These are phyloP conservation scores for Daldinia eschscholtzii DNA, from an alignment of 2,329 filamentous ascomycete species.

Conservation along the genomic window DNA sequence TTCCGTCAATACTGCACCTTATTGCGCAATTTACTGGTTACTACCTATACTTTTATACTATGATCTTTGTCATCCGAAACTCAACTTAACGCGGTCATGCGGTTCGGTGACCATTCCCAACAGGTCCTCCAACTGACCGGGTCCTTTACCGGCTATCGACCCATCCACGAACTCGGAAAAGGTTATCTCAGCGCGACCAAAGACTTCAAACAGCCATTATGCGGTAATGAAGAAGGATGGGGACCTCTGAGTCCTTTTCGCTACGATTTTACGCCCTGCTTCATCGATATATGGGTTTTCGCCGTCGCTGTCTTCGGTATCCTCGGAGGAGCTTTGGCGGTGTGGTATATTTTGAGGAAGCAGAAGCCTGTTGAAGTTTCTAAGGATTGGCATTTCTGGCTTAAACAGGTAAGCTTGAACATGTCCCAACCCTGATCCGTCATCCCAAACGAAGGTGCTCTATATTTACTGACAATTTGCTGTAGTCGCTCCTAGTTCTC, in stretches of 20 bases:
- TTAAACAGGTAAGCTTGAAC: slow-evolving; percentile 78
- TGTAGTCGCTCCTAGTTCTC: slow-evolving; percentile 55
- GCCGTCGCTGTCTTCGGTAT: slow-evolving; percentile 83
- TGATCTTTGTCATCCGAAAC: slow-evolving; percentile 45
- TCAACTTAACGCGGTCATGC: slow-evolving; percentile 54
- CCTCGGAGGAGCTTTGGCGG: slow-evolving; percentile 78
- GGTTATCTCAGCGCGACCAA: slow-evolving; percentile 70
- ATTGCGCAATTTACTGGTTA: slow-evolving; percentile 50
- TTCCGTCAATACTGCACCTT: slow-evolving; percentile 46
- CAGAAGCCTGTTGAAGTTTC: slow-evolving; percentile 74
- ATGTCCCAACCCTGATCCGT: not conserved
- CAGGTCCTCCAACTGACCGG: slow-evolving; percentile 67
- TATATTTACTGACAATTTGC: slow-evolving; percentile 23
- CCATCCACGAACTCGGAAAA: slow-evolving; percentile 64
- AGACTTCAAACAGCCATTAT: slow-evolving; percentile 76
- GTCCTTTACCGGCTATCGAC: slow-evolving; percentile 71
- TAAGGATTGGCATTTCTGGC: slow-evolving; percentile 93
- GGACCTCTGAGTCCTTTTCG: slow-evolving; percentile 87
- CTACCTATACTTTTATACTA: slow-evolving; percentile 44
- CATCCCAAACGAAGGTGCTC: not conserved
- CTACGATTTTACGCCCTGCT: slow-evolving; percentile 97
- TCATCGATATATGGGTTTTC: slow-evolving; percentile 91
- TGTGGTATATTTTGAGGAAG: slow-evolving; percentile 83
- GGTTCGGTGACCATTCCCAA: slow-evolving; percentile 57
- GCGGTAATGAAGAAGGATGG: slow-evolving; percentile 93